Evolutionary conservation across 163 green algal species (phyloP), one percentile per base, ranked within the genome.

Genomic region (Scenedesmus sp.): DNA sequence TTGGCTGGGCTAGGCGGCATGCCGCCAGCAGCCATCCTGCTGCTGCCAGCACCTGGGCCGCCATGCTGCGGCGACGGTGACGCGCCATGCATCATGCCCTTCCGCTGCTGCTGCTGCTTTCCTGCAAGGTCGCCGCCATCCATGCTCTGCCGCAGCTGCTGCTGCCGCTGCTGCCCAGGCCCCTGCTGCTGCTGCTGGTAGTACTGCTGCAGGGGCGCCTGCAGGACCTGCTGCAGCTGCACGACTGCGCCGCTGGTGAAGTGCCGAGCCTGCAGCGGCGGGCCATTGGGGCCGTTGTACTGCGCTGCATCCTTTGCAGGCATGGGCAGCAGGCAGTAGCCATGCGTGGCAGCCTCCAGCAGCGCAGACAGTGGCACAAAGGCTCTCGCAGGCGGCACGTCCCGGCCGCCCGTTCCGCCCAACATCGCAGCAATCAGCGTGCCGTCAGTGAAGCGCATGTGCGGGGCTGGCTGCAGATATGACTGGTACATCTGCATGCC

Each of bases 201-300:
- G 56, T 76, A 62, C 87, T 86, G 87, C 57, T 86, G 66, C 55
- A 83, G 70, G 2, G 60, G 86, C 9, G 3, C 23, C 13, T 73
- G 89, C 82, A 92, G 10, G 46, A 88, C 89, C 66, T 92, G 81
- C 82, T 82, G 62, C 64, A 92, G 89, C 26, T 60, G 89, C 64
- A 85, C 52, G 8, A 89, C 66, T 4, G 60, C 20, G 67, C 89
- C 89, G 23, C 23, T 79, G 4, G 81, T 54, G 3, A 83, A 10
- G 82, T 92, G 89, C n/a, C 26, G 34, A 5, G 86, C 64, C 52
- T 74, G 82, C 3, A 52, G 54, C 59, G 81, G 66, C 0, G 67
- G 70, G 59, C 66, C n/a, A 8, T 66, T 52, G 57, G 13, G 57
- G 18, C 54, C 56, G 54, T 62, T 66, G 7, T 60, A 15, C 56